phyloP scores from a whole-genome alignment of 306 rosid genomes.

The Vachellia pachyceras region DNA sequence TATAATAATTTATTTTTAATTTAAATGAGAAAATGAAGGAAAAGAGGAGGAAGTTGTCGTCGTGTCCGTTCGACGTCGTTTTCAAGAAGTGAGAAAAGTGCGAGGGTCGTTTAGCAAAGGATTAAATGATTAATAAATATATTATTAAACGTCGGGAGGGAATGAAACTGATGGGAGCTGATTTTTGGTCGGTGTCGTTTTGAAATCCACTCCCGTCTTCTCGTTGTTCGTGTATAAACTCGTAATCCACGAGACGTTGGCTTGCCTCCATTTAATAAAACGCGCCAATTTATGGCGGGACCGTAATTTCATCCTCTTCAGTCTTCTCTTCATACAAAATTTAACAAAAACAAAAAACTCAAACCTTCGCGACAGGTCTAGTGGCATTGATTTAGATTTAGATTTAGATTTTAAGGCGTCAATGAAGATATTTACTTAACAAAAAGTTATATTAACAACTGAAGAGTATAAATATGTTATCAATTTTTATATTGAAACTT shows the following conservation, averaged over 20 bases:
- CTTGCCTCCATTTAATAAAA: no score
- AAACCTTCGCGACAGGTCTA: neutral
- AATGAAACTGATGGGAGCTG: neutral
- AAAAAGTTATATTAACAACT: no score
- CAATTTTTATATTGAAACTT: no score
- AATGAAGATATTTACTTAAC: no score
- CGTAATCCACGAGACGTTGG: neutral
- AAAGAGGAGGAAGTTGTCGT: neutral
- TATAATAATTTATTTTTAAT: no score
- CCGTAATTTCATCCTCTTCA: neutral
- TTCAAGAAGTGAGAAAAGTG: neutral
- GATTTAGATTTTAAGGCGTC: no score
- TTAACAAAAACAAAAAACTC: neutral
- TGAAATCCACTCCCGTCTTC: neutral
- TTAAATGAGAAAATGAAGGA: neutral
- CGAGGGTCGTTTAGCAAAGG: neutral
- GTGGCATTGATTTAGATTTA: neutral
- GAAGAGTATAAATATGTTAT: no score
- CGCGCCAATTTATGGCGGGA: slow-evolving; percentile 10
- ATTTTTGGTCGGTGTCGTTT: slow-evolving; percentile 20
- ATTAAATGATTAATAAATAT: no score
- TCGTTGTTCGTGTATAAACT: neutral
- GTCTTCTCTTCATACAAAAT: neutral
- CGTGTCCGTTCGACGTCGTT: slow-evolving; percentile 16
- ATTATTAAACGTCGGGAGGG: neutral